phyloP scores from a whole-genome alignment of 306 rosid species.

The Prunus mume region DNA sequence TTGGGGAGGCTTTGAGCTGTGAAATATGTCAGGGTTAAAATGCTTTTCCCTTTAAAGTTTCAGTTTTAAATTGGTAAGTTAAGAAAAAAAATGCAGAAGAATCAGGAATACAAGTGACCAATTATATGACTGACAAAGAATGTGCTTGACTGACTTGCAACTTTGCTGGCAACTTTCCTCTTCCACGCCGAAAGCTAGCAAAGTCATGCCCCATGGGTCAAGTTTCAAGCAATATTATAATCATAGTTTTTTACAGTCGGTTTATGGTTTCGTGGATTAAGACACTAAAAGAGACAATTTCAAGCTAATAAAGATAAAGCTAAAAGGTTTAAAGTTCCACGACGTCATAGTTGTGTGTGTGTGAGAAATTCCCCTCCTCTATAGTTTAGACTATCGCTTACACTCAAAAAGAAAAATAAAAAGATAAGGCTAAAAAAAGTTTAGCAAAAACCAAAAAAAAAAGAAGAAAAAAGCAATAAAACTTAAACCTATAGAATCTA shows the following conservation, averaged over 20 bases:
- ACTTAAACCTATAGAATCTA: neutral
- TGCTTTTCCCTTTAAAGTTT: too few species aligned
- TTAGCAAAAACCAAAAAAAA: neutral
- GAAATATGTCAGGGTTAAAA: too few species aligned
- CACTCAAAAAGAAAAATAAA: neutral
- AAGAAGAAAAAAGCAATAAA: neutral
- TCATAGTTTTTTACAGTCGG: neutral
- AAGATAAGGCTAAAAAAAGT: neutral
- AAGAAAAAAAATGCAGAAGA: neutral
- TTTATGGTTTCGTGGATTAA: slow-evolving; percentile 4
- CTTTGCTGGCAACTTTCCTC: neutral
- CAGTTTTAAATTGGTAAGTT: too few species aligned
- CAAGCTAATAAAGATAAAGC: neutral
- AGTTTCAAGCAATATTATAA: slow-evolving; percentile 1
- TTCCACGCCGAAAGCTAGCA: slow-evolving; percentile 13
- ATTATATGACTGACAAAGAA: neutral
- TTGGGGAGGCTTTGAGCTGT: too few species aligned
- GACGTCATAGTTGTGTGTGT: too few species aligned
- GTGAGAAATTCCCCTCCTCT: accelerated
- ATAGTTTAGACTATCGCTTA: too few species aligned
- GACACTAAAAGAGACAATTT: neutral
- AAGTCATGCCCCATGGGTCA: neutral
- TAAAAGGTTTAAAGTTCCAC: too few species aligned
- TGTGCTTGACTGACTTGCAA: slow-evolving; percentile 1
- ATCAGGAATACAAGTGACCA: neutral